Evolutionary conservation across 805 yeast genomes (phyloP).

Genomic region (Starmerella scarabaei): DNA sequence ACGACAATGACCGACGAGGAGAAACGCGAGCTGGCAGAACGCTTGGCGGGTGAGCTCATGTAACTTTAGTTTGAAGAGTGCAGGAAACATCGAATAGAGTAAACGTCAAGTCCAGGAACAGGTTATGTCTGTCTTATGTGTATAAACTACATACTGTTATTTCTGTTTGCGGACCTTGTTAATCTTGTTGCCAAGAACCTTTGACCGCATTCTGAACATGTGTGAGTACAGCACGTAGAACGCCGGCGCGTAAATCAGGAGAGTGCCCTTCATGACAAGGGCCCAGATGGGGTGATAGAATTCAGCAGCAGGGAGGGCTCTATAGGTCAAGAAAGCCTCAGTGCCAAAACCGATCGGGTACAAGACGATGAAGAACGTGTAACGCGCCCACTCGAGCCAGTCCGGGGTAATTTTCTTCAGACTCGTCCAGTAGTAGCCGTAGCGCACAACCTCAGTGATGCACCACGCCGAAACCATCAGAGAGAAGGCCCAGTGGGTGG

Average conservation of each 20-base stretch:
- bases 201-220: slow-evolving; percentile 78
- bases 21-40: slow-evolving; percentile 25
- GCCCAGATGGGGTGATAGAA: slow-evolving; percentile 36
- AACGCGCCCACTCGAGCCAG: slow-evolving; percentile 57
- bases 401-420: slow-evolving; percentile 48
- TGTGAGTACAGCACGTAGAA: slow-evolving; percentile 71
- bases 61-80: slow-evolving; percentile 3
- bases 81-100: not conserved
- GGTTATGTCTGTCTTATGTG: too few relatives aligned
- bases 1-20: slow-evolving; percentile 23
- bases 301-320: slow-evolving; percentile 58
- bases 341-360: slow-evolving; percentile 90
- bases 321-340: slow-evolving; percentile 57
- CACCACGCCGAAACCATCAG: slow-evolving; percentile 77
- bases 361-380: slow-evolving; percentile 65
- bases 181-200: slow-evolving; percentile 34
- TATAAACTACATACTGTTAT: too few relatives aligned
- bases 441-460: slow-evolving; percentile 83
- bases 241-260: slow-evolving; percentile 72
- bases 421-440: slow-evolving; percentile 60
- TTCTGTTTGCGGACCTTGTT: slow-evolving; percentile 1
- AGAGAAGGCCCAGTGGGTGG: slow-evolving; percentile 41
- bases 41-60: slow-evolving; percentile 25
- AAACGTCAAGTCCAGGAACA: not conserved
- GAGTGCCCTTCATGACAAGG: slow-evolving; percentile 40